Conservation (phyloP, 495 filamentous ascomycete species). For the Cryomyces antarcticus region DNA sequence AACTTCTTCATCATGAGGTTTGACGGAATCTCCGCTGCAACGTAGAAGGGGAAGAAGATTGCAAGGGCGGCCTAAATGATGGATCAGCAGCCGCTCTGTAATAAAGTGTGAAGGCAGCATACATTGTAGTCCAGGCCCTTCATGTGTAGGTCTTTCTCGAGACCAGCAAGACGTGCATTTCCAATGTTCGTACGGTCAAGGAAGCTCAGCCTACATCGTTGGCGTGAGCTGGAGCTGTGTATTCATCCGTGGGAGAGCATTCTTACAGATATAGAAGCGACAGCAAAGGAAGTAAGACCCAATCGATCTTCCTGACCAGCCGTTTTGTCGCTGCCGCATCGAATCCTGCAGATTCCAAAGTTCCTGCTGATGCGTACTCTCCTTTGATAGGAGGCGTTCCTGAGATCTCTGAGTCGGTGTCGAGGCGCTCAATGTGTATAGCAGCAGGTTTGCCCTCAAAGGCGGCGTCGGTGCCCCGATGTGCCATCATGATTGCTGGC, state of each 20-base stretch:
- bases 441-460: too few relatives aligned
- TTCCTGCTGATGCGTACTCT: too few relatives aligned
- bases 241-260: background rate
- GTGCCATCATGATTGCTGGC: too few relatives aligned
- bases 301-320: background rate
- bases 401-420: too few relatives aligned
- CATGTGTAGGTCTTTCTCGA: slow-evolving; percentile 7
- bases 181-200: slow-evolving; percentile 14
- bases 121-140: slow-evolving; percentile 13
- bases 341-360: background rate
- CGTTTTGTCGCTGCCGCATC: background rate
- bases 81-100: background rate
- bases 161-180: slow-evolving; percentile 10
- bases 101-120: background rate
- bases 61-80: slow-evolving; percentile 25
- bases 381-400: too few relatives aligned
- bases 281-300: background rate
- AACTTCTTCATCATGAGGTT: slow-evolving; percentile 76
- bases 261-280: background rate
- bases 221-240: background rate
- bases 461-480: too few relatives aligned
- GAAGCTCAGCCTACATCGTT: slow-evolving; percentile 3
- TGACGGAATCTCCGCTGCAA: slow-evolving; percentile 72
- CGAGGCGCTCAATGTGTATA: too few relatives aligned
- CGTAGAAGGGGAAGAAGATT: slow-evolving; percentile 80